These are phyloP conservation scores for Theobroma grandiflorum DNA, from an alignment of 441 rosid genomes.

Conservation along the genomic window DNA sequence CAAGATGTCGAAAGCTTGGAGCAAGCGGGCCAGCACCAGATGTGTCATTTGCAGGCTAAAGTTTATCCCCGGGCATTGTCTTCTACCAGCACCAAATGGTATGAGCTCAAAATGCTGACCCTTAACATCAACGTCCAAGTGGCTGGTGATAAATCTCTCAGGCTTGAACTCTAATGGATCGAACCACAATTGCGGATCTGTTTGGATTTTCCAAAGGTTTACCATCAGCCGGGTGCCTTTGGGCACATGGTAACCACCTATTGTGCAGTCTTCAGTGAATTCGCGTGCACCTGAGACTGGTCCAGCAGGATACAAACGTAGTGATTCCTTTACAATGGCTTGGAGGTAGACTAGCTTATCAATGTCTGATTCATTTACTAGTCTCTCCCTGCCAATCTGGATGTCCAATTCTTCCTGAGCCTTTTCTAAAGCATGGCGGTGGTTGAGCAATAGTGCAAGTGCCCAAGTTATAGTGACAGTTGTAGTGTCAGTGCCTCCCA, in stretches of 20 bases:
- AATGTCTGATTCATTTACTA: slow-evolving; percentile 41
- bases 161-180: slow-evolving; percentile 41
- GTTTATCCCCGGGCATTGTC: slow-evolving; percentile 38
- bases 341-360: slow-evolving; percentile 37
- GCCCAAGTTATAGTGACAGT: slow-evolving; percentile 34
- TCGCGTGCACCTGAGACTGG: slow-evolving; percentile 34
- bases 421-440: slow-evolving; percentile 27
- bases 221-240: slow-evolving; percentile 42
- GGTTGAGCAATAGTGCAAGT: slow-evolving; percentile 37
- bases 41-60: slow-evolving; percentile 33
- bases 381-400: slow-evolving; percentile 36
- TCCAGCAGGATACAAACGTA: slow-evolving; percentile 38
- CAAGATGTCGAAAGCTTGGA: slow-evolving; percentile 32
- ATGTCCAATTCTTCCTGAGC: slow-evolving; percentile 35
- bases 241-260: slow-evolving; percentile 35
- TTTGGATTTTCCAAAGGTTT: slow-evolving; percentile 43
- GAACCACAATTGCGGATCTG: slow-evolving; percentile 33
- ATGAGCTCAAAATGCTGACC: slow-evolving; percentile 40
- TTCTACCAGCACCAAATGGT: slow-evolving; percentile 43
- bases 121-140: slow-evolving; percentile 28
- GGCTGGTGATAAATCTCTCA: slow-evolving; percentile 37
- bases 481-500: slow-evolving; percentile 35
- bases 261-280: slow-evolving; percentile 33
- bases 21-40: slow-evolving; percentile 32
- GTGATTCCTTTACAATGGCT: slow-evolving; percentile 44